Evolutionary conservation across 371 early-diverging fungal species (phyloP), one percentile per base, ranked within the genome.

Genomic region (Syncephalastrum monosporum): DNA sequence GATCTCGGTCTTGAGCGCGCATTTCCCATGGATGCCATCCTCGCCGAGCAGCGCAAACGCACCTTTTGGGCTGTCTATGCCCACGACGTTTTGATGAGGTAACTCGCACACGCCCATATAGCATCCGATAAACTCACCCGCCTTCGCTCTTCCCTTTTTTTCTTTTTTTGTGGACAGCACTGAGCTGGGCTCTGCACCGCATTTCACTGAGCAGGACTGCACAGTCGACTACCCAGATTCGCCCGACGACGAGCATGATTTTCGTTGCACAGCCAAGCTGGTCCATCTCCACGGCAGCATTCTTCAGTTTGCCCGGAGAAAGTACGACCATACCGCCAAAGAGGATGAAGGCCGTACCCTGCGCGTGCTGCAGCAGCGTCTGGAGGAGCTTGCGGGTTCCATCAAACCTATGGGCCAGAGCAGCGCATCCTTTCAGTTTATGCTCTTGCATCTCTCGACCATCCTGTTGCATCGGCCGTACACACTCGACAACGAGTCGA

Each of bases 181-280:
- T 8, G 66, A 63, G 21, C 56, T 58, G 27, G 70, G 70, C 19
- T 29, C 60, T 10, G 48, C 50, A 14, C 47, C 59, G 3, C 44
- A 60, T 19, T 63, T 70, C 50, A 25, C 12, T 12, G 61, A 52
- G 19, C 12, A 53, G 1, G 59, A 57, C 7, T 58, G 57, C 24
- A 59, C 63, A 2, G 47, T 51, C 5, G 70, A 70, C 23, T 65
- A 55, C 16, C 70, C 66, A 5, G 33, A 44, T 3, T 33, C 47
- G 29, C 42, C 61, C 2, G 25, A 25, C 8, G 68, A 63, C 16
- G 68, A 68, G 42, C 57, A 57, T 41, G 59, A 60, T 21, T 77
- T 77, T 51, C 60, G 69, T 55, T 71, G 69, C 70, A 51, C 70
- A 49, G 60, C 64, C 27, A 71, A 68, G 59, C 57, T 69, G 29